Percentiles rank a stretch among this genome's conserved stretches.
Conservation (phyloP, 164 flowering plant genomes). For the Chimonanthus praecox region DNA sequence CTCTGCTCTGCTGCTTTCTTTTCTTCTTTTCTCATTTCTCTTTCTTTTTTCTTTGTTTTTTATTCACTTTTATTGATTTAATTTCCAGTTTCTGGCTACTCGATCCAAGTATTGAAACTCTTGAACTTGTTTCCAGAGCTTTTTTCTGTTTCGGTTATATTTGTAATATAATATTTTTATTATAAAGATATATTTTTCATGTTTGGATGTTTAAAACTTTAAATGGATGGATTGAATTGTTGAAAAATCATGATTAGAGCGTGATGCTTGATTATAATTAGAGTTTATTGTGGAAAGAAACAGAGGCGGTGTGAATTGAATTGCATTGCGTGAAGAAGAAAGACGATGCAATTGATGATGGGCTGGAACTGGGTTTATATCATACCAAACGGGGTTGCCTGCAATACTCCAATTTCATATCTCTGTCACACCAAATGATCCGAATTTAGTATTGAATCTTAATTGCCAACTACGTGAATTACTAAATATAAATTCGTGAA, state of each 20-base stretch:
- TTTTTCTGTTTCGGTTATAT: neutral
- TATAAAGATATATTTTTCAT: neutral
- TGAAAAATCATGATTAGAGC: constrained; percentile 1
- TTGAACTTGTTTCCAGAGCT: neutral
- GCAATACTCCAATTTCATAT: too few relatives aligned
- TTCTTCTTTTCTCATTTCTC: neutral
- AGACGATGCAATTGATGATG: neutral
- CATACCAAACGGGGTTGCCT: too few relatives aligned
- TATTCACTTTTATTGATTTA: too few relatives aligned
- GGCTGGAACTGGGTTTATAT: too few relatives aligned
- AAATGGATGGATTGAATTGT: neutral
- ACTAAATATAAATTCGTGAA: too few relatives aligned
- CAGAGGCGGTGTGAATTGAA: neutral
- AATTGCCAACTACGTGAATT: too few relatives aligned
- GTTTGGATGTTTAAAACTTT: neutral
- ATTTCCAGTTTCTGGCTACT: neutral
- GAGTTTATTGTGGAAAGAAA: neutral
- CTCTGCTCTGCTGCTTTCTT: neutral
- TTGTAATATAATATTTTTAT: neutral
- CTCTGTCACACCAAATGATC: too few relatives aligned
- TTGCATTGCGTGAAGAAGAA: neutral
- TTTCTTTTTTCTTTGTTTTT: too few relatives aligned
- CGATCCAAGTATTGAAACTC: neutral
- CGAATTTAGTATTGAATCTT: too few relatives aligned
- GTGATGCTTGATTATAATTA: neutral